Conservation (phyloP, 2,329 filamentous ascomycete genomes). For the Gnomoniopsis sp. region DNA sequence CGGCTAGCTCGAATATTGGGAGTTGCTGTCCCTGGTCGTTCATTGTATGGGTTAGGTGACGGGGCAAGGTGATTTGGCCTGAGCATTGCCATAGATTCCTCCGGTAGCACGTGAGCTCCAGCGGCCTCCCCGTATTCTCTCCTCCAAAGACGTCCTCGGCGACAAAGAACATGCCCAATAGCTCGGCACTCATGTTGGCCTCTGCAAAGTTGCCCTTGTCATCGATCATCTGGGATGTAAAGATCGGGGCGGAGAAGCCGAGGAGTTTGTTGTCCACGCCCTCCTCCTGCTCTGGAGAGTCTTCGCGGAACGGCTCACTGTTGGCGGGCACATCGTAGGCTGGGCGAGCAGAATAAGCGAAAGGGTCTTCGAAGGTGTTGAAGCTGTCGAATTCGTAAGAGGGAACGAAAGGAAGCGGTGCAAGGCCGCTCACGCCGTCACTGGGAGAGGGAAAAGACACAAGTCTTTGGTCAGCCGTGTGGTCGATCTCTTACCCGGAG, state of each 20-base stretch:
- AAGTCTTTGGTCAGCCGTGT: neutral
- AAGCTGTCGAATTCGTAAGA: conserved; percentile 60
- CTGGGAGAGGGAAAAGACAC: conserved; percentile 24
- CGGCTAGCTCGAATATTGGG: conserved; percentile 72
- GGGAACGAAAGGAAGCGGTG: conserved; percentile 51
- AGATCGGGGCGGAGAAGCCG: conserved; percentile 65
- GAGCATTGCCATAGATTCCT: conserved; percentile 95
- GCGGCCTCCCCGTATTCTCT: conserved; percentile 53
- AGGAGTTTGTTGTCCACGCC: conserved; percentile 65
- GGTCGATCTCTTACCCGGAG: neutral
- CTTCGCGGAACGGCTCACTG: conserved; percentile 31
- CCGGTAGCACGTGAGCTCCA: conserved; percentile 91
- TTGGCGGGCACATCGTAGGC: conserved; percentile 39
- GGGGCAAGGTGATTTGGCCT: conserved; percentile 77
- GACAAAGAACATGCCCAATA: conserved; percentile 87
- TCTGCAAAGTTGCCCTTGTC: conserved; percentile 62
- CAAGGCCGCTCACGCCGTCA: conserved; percentile 41
- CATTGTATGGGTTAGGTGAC: conserved; percentile 64
- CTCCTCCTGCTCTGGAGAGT: conserved; percentile 49
- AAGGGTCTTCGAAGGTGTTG: conserved; percentile 63
- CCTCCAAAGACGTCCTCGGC: conserved; percentile 75
- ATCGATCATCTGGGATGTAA: conserved; percentile 61
- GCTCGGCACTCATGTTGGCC: conserved; percentile 66
- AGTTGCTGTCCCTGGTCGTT: conserved; percentile 75
- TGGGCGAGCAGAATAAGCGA: conserved; percentile 52